Evolutionary conservation across 495 filamentous ascomycete species (phyloP).

Genomic region (Echria macrotheca): DNA sequence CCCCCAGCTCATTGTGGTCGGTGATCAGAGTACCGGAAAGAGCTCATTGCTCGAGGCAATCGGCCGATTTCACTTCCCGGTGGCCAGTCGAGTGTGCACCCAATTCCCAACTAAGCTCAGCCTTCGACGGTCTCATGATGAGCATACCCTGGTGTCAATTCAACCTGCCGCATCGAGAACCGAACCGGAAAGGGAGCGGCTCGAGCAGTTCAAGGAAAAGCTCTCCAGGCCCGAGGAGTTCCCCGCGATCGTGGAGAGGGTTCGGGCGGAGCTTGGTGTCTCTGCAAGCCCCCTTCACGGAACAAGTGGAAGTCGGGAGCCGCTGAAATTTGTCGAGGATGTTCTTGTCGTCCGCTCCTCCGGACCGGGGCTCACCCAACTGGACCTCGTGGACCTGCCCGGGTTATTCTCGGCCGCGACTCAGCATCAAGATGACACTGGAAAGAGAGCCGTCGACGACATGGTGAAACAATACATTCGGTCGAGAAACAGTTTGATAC

Average conservation of each 20-base stretch:
- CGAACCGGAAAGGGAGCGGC: not conserved
- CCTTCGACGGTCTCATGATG: slow-evolving; percentile 23
- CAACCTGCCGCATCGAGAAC: not conserved
- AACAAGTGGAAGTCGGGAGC: not conserved
- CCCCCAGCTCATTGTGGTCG: slow-evolving; percentile 61
- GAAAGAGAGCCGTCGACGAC: not conserved
- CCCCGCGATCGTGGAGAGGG: not conserved
- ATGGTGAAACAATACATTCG: slow-evolving; percentile 1
- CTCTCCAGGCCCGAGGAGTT: not conserved
- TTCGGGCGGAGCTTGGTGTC: not conserved
- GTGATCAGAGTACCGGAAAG: slow-evolving; percentile 59
- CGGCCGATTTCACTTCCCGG: slow-evolving; percentile 55
- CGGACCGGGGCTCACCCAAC: not conserved
- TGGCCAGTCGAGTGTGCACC: slow-evolving; percentile 53
- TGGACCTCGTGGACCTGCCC: not conserved
- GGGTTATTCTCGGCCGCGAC: not conserved
- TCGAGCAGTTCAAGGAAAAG: not conserved
- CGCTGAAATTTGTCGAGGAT: not conserved
- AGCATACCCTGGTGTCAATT: not conserved
- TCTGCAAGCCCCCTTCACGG: not conserved
- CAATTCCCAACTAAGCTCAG: slow-evolving; percentile 52
- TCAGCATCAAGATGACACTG: not conserved
- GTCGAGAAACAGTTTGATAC: not conserved
- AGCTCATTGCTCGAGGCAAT: slow-evolving; percentile 63
- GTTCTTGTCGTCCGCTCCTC: not conserved